These are phyloP conservation scores for Pseudopyrenochaeta lycopersici DNA, from an alignment of 2,329 filamentous ascomycete species.

Conservation along the genomic window DNA sequence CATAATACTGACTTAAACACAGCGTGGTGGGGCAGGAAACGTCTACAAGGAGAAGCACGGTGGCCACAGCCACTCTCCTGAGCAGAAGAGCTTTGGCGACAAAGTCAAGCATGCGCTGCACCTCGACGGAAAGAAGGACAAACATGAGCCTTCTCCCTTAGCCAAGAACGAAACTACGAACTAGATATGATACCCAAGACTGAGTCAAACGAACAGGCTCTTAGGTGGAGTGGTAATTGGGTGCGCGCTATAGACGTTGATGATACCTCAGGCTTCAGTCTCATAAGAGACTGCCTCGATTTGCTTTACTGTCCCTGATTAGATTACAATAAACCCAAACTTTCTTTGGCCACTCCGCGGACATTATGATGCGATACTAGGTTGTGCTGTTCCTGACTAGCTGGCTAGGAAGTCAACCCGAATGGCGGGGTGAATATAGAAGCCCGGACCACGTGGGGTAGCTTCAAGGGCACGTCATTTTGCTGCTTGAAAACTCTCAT, in stretches of 20 bases:
- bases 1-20: conserved; percentile 16
- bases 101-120: conserved; percentile 56
- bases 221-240: conserved; percentile 13
- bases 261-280: conserved; percentile 19
- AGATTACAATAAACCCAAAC: conserved; percentile 5
- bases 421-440: conserved; percentile 16
- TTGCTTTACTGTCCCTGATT: not conserved
- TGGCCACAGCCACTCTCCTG: conserved; percentile 52
- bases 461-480: conserved; percentile 29
- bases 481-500: conserved; percentile 14
- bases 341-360: conserved; percentile 2
- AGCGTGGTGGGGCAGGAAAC: conserved; percentile 58
- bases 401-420: not conserved
- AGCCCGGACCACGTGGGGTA: conserved; percentile 23
- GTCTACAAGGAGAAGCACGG: conserved; percentile 59
- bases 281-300: conserved; percentile 11
- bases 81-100: conserved; percentile 51
- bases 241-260: conserved; percentile 13
- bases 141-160: conserved; percentile 41
- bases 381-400: conserved; percentile 16
- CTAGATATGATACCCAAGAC: conserved; percentile 33
- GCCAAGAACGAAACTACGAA: conserved; percentile 30
- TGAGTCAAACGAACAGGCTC: conserved; percentile 3
- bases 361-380: not conserved
- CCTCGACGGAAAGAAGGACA: conserved; percentile 46